Evolutionary conservation across 202 grass and related monocot genomes (phyloP), one percentile per base, ranked within the genome.

Genomic region (Zizania palustris): DNA sequence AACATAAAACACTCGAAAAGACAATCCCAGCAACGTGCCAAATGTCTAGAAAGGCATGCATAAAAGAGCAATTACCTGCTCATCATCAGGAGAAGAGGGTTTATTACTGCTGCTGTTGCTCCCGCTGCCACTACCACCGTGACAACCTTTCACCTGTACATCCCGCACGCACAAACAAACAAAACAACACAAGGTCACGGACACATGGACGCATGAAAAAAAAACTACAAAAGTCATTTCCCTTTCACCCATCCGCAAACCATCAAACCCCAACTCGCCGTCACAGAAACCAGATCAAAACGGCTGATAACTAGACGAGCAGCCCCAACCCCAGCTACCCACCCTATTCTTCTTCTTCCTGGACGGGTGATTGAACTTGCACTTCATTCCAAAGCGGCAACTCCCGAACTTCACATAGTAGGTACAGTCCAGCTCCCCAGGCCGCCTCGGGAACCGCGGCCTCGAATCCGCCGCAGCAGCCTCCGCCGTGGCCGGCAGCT

Each of bases 301-400:
- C 15, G 19, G 14, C 34, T 57, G 7, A 21, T 3, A 53, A 21
- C 65, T 46, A 61, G 4, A 65, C 64, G 67, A 46, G 35, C 41
- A 68, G 45, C 14, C 18, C 77, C 38, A 75, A 45, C 45, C 14
- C 14, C 54, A 54, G 63, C 21, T 34, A 48, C 85, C 74, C 45
- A 72, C 83, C 70, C 72, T 85, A 45, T 34, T 83, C 69, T 73
- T 87, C 84, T 90, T 92, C 93, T 73, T 96, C 51, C 85, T 84
- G 13, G 62, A 33, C 37, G 93, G 87, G 55, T 96, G 93, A 72
- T 92, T 96, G 80, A 90, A 96, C 82, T 79, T 96, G 87, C 93
- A 96, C 85, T 86, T 92, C 68, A 83, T 88, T 49, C 87, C 93
- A 41, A 92, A 96, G 79, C 87, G 81, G 82, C 93, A 92, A 16